A percentile compares a stretch with the other conserved stretches of the same genome.
These are phyloP conservation scores for Starmerella roubikii DNA, from an alignment of 805 yeast genomes.

Conservation along the genomic window DNA sequence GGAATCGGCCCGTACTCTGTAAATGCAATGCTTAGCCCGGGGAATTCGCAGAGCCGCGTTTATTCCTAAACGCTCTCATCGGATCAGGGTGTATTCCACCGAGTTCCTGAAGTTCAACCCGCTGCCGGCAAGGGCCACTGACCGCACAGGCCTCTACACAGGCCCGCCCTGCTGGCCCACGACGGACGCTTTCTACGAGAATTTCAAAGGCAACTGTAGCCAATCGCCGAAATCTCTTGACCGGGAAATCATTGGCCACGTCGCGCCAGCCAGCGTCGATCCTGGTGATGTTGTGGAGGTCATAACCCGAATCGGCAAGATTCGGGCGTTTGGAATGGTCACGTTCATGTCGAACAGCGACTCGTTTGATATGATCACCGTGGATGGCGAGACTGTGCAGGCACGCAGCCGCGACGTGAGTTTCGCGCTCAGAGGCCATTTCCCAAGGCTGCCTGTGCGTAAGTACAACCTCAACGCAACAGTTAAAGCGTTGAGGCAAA, in stretches of 20 bases:
- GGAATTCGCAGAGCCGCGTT: too few relatives aligned
- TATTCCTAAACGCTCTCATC: too few relatives aligned
- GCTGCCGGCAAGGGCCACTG: constrained; percentile 9
- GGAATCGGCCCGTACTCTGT: too few relatives aligned
- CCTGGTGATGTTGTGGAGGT: constrained; percentile 19
- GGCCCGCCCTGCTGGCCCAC: constrained; percentile 16
- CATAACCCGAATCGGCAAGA: constrained; percentile 4
- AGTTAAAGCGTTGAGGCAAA: not conserved
- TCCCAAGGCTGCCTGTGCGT: constrained; percentile 1
- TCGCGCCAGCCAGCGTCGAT: constrained; percentile 10
- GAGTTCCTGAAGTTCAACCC: constrained; percentile 16
- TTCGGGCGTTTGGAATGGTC: constrained; percentile 15
- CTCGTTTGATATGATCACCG: constrained; percentile 13
- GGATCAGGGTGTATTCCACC: not conserved
- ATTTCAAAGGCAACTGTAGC: not conserved
- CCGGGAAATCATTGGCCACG: not conserved
- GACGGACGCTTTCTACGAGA: constrained; percentile 13
- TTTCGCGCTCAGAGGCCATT: constrained; percentile 9
- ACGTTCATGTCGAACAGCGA: constrained; percentile 10
- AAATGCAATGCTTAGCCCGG: too few relatives aligned
- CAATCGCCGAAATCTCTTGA: not conserved
- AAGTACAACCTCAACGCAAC: constrained; percentile 1
- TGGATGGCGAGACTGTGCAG: constrained; percentile 5
- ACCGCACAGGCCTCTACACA: constrained; percentile 7
- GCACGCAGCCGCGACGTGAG: constrained; percentile 5